Evolutionary conservation across 2,329 filamentous ascomycete species (phyloP).

Genomic region (Cryphonectria radicalis): DNA sequence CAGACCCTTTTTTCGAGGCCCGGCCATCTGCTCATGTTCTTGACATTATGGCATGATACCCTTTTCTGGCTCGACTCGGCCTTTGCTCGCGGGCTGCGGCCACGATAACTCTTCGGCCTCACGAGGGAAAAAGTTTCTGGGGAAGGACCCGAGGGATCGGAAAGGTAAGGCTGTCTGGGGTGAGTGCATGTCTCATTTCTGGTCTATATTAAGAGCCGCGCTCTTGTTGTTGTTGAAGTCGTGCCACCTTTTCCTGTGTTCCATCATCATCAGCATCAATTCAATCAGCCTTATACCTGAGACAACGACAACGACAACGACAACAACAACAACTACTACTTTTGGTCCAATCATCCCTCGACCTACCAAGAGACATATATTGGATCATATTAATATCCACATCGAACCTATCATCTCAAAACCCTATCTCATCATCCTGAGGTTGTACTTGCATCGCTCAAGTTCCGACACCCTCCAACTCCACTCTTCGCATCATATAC

Average conservation of each 20-base stretch:
- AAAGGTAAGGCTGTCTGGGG: conserved; percentile 24
- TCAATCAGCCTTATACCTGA: conserved; percentile 12
- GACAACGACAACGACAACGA: conserved; percentile 10
- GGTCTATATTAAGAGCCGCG: conserved; percentile 24
- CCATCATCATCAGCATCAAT: conserved; percentile 25
- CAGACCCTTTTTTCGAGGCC: neutral
- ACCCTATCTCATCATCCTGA: neutral
- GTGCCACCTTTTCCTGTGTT: conserved; percentile 15
- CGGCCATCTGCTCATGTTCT: conserved; percentile 21
- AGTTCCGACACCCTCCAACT: conserved; percentile 6
- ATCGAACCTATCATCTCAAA: conserved; percentile 3
- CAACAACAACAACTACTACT: neutral
- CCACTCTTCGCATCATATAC: conserved; percentile 29
- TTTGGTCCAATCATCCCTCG: conserved; percentile 17
- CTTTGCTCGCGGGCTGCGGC: conserved; percentile 9
- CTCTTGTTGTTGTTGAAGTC: conserved; percentile 21
- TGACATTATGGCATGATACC: conserved; percentile 25
- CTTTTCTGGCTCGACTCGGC: conserved; percentile 1
- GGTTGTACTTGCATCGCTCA: conserved; percentile 20
- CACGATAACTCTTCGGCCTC: conserved; percentile 28
- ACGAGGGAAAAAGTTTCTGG: conserved; percentile 19
- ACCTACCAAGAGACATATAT: conserved; percentile 1
- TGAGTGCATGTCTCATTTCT: conserved; percentile 15
- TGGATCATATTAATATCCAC: conserved; percentile 10
- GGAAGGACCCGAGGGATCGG: conserved; percentile 20